A percentile compares a stretch with the other conserved stretches of the same genome.
Conservation (phyloP, 1,139 yeast species). For the Sugiyamaella pinicola region DNA sequence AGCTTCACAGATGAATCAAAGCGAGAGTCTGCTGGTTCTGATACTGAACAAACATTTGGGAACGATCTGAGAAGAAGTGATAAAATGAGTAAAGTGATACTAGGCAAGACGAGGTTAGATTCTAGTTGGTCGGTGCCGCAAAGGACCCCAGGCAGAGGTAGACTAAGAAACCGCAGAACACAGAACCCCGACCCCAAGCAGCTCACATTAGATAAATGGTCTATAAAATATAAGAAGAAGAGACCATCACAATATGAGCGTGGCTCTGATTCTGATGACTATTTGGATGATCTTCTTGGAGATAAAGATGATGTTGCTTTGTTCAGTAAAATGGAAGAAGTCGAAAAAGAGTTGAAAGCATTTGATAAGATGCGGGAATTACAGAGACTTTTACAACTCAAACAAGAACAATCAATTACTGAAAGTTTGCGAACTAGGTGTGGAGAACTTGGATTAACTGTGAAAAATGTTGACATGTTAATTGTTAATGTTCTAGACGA, state of each 20-base stretch:
- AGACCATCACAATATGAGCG: background rate
- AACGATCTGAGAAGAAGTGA: too few species aligned
- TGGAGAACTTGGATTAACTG: conserved; percentile 8
- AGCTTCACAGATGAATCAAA: background rate
- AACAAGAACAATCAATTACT: background rate
- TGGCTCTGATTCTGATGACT: conserved; percentile 4
- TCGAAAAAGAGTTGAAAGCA: background rate
- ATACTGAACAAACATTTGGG: background rate
- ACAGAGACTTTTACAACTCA: background rate
- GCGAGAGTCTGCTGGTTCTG: background rate
- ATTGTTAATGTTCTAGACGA: background rate
- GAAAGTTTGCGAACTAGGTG: background rate
- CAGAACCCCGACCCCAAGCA: background rate
- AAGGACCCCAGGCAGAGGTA: background rate
- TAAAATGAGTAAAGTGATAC: too few species aligned
- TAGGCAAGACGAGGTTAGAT: too few species aligned
- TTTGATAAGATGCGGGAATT: background rate
- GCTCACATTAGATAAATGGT: background rate
- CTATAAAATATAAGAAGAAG: background rate
- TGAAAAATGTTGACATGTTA: background rate
- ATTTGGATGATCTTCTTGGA: background rate
- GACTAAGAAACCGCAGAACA: background rate
- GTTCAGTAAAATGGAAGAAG: background rate
- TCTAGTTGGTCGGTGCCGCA: background rate
- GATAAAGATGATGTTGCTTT: background rate